Base-by-base conservation (phyloP, 139 green algal species). In the Astrephomene gubernaculifera region DNA sequence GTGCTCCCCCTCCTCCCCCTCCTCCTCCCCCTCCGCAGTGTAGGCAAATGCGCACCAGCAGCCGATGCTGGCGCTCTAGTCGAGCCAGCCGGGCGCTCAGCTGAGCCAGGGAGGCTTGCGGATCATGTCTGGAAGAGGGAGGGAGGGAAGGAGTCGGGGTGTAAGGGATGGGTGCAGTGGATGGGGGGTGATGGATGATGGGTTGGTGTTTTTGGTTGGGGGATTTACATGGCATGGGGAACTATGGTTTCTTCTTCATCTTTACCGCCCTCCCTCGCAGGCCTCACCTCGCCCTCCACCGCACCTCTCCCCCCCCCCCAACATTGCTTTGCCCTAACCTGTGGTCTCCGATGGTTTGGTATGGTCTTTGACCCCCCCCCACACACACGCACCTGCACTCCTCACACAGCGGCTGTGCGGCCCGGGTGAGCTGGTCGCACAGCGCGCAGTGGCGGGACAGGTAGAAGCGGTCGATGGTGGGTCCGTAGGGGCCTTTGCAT, bases 401-500 rank as follows among this genome's bases (percentile, higher is more conserved):
- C 36, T 90, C 69, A 79, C 96, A 98, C 52, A 98, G 80, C 43
- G 93, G 90, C 89, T 94, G 45, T 38, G 70, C 81, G n/a, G 89
- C 90, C 33, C 81, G 87, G 4, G 96, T 98, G 41, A 97, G 91
- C 19, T 86, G 86, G 83, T 97, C 96, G 90, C 97, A 99, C 71
- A 98, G 93, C 6, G 92, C 94, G 88, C 97, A 99, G 89, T 98
- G 95, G 22, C 93, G 89, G 2, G 96, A 99, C 22, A 98, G 87
- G 87, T 98, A 99, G 91, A 96, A 99, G 44, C 88, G 82, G 83
- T 98, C 96, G 61, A 98, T 98, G 35, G 95, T 98, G 57, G 70
- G n/a, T n/a, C n/a, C n/a, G n/a, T n/a, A n/a, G n/a, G n/a, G n/a
- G n/a, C n/a, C n/a, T n/a, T n/a, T n/a, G n/a, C n/a, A n/a, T n/a